These are phyloP conservation scores for Asterella californica DNA, from an alignment of 225 moss, liverwort and hornwort species.

Conservation along the genomic window DNA sequence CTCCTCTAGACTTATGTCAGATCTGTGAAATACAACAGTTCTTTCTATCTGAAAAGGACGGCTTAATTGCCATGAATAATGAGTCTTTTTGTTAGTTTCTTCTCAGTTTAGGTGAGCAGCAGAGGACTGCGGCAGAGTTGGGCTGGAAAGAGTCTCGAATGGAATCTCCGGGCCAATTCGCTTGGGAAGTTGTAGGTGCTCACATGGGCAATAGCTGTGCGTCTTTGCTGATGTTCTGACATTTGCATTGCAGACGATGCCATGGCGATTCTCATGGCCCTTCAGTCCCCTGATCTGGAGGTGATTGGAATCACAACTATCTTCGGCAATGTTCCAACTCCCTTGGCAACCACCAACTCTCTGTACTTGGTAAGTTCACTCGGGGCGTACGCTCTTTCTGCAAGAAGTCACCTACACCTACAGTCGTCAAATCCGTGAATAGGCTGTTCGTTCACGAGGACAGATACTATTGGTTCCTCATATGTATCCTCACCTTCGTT, in stretches of 20 bases:
- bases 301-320: constrained; percentile 81
- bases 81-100: too few species aligned
- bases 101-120: too few species aligned
- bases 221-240: not conserved
- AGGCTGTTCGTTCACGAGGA: not conserved
- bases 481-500: not conserved
- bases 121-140: too few species aligned
- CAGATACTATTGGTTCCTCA: not conserved
- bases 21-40: too few species aligned
- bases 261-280: constrained; percentile 93
- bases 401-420: not conserved
- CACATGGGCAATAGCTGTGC: too few species aligned
- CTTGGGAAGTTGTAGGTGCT: too few species aligned
- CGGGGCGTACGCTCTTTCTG: not conserved
- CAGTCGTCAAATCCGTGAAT: not conserved
- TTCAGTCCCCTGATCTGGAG: constrained; percentile 66
- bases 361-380: constrained; percentile 59
- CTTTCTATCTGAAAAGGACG: too few species aligned
- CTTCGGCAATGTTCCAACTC: constrained; percentile 78
- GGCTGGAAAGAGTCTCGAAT: too few species aligned
- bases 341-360: constrained; percentile 68
- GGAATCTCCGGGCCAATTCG: too few species aligned
- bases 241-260: constrained; percentile 68
- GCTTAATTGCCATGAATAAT: too few species aligned
- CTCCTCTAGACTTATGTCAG: too few species aligned